phyloP scores from a whole-genome alignment of 495 filamentous ascomycete species.

The Xylaria palmicola region DNA sequence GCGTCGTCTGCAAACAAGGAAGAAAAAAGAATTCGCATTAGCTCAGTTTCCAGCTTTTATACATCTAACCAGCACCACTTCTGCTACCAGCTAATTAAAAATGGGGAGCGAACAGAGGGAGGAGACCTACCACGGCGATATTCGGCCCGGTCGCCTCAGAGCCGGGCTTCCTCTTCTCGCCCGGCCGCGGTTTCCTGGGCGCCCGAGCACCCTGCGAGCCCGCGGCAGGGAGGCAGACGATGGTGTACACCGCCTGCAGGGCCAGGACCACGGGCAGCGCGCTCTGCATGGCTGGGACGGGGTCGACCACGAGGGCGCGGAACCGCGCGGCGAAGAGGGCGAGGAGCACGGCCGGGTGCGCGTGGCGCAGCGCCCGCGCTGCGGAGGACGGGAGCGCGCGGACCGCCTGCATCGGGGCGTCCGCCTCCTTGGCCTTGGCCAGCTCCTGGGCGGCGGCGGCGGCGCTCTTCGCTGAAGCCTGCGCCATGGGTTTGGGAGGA shows the following conservation, averaged over 20 bases:
- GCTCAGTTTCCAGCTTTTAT: no score
- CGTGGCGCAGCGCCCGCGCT: conserved; percentile 40
- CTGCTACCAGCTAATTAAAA: no score
- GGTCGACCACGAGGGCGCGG: conserved; percentile 64
- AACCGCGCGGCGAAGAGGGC: conserved; percentile 62
- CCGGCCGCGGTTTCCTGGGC: conserved; percentile 37
- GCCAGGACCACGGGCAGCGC: conserved; percentile 61
- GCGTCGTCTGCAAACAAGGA: conserved; percentile 52
- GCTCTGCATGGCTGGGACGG: conserved; percentile 61
- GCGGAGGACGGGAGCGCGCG: conserved; percentile 30
- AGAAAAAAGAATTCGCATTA: no score
- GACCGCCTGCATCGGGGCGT: conserved; percentile 32
- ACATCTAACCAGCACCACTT: no score
- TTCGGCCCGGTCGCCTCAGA: conserved; percentile 34
- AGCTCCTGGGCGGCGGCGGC: conserved; percentile 9
- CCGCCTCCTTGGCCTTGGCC: conserved; percentile 25
- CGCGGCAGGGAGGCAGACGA: conserved; percentile 70
- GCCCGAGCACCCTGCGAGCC: conserved; percentile 41
- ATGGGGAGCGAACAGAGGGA: no score
- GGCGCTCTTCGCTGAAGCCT: conserved; percentile 15
- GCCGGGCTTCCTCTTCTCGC: conserved; percentile 45
- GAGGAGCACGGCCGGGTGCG: conserved; percentile 67
- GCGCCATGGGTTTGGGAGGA: conserved; percentile 1
- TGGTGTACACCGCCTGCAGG: conserved; percentile 66
- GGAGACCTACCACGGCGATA: conserved; percentile 34